phyloP scores from a whole-genome alignment of 208 protist genomes.

The Leishmania lainsoni region DNA sequence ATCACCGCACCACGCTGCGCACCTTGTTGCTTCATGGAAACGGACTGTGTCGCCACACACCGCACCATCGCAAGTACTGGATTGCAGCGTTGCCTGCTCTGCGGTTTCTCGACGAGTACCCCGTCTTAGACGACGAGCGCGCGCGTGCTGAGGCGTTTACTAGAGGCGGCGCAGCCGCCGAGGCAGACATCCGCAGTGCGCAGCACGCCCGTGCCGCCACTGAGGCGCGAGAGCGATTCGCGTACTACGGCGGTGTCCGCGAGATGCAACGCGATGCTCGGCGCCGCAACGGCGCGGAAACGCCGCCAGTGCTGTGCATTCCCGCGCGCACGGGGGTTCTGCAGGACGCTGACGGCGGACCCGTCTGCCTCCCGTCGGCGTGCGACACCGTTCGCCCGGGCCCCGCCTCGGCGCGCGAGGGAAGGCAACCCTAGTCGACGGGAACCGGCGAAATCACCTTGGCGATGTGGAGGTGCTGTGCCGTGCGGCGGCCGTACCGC shows the following conservation, averaged over 20 bases:
- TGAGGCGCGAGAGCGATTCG: constrained; percentile 40
- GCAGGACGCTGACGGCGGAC: constrained; percentile 14
- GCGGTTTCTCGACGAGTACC: constrained; percentile 73
- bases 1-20: constrained; percentile 47
- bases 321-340: constrained; percentile 5
- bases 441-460: constrained; percentile 29
- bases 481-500: constrained; percentile 46
- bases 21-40: constrained; percentile 90
- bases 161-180: constrained; percentile 47
- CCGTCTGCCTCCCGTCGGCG: constrained; percentile 25
- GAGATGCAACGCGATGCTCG: constrained; percentile 20
- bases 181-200: constrained; percentile 35
- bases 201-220: constrained; percentile 29
- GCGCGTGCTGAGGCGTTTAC: constrained; percentile 68
- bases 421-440: constrained; percentile 7
- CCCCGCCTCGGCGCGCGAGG: neutral
- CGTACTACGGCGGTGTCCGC: constrained; percentile 41
- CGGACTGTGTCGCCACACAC: constrained; percentile 40
- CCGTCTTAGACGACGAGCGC: constrained; percentile 73
- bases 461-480: constrained; percentile 16
- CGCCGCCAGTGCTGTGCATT: constrained; percentile 23
- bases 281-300: constrained; percentile 16
- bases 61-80: constrained; percentile 81
- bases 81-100: constrained; percentile 62
- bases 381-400: constrained; percentile 4